Evolutionary conservation across 805 yeast genomes (phyloP).

Genomic region (Myxozyma neotropica): DNA sequence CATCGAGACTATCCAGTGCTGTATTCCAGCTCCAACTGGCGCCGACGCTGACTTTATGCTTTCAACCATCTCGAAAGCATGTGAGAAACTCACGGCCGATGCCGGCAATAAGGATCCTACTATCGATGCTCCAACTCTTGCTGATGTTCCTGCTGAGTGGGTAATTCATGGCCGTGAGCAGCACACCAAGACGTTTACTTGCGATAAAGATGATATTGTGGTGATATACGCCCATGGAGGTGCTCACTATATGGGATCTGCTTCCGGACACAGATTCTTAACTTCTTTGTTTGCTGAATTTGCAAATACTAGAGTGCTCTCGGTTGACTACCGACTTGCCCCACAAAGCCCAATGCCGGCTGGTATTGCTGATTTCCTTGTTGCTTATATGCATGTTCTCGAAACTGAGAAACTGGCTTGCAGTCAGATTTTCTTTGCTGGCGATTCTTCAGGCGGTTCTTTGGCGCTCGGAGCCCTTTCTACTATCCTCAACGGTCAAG

Average conservation of each 20-base stretch:
- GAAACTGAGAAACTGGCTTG: conserved; percentile 13
- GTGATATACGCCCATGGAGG: conserved; percentile 35
- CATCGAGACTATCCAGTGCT: conserved; percentile 3
- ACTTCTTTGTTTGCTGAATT: conserved; percentile 19
- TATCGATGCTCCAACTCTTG: conserved; percentile 20
- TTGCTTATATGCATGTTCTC: conserved; percentile 18
- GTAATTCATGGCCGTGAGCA: conserved; percentile 8
- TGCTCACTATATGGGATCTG: conserved; percentile 33
- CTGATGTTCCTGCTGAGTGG: conserved; percentile 27
- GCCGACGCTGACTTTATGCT: conserved; percentile 9
- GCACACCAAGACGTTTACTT: neutral
- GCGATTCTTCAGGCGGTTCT: conserved; percentile 34
- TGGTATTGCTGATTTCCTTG: conserved; percentile 23
- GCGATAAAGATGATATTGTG: conserved; percentile 19
- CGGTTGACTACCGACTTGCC: conserved; percentile 28
- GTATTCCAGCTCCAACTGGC: conserved; percentile 16
- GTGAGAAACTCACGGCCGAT: conserved; percentile 17
- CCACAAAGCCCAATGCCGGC: conserved; percentile 32
- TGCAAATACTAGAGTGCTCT: conserved; percentile 19
- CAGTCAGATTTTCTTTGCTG: conserved; percentile 28
- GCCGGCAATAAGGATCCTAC: conserved; percentile 17
- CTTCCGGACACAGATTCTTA: conserved; percentile 22
- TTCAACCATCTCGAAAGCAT: conserved; percentile 10
- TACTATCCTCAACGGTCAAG: conserved; percentile 15
- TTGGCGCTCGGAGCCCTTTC: conserved; percentile 14